phyloP scores from a whole-genome alignment of 2,329 filamentous ascomycete species.

The Aspergillus spinulosporus region DNA sequence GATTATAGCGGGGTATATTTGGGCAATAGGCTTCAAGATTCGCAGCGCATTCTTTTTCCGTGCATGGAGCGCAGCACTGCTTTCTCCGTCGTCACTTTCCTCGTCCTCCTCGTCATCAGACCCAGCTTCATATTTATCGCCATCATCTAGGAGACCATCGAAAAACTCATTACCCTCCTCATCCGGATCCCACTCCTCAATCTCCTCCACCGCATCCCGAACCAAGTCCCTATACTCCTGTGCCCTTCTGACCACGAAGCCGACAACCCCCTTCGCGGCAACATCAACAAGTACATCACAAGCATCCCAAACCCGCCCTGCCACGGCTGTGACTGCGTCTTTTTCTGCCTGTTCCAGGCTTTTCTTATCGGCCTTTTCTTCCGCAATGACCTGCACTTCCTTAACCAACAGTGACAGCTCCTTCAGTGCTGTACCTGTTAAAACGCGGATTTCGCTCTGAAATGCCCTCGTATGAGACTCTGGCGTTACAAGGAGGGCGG shows the following conservation, averaged over 20 bases:
- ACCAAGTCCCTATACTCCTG: conserved; percentile 73
- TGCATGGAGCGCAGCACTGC: conserved; percentile 37
- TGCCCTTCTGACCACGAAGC: conserved; percentile 68
- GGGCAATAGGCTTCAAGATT: conserved; percentile 44
- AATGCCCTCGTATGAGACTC: conserved; percentile 64
- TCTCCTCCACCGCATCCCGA: conserved; percentile 78
- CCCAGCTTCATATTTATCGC: conserved; percentile 26
- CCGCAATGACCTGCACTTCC: conserved; percentile 56
- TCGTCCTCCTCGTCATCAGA: conserved; percentile 25
- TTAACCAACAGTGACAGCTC: conserved; percentile 64
- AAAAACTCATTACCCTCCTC: conserved; percentile 60
- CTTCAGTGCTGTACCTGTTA: conserved; percentile 60
- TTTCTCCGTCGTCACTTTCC: conserved; percentile 30
- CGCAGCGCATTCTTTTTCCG: conserved; percentile 46
- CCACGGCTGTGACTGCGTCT: conserved; percentile 63
- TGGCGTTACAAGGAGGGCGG: conserved; percentile 65
- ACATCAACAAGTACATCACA: conserved; percentile 73
- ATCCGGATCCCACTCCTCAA: conserved; percentile 85
- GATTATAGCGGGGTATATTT: conserved; percentile 47
- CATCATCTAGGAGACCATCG: conserved; percentile 38
- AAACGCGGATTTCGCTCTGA: conserved; percentile 62
- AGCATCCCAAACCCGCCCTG: conserved; percentile 78
- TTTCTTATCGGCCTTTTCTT: conserved; percentile 27
- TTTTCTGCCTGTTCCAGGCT: conserved; percentile 36
- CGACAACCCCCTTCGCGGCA: conserved; percentile 66